Percentiles rank a stretch among this genome's conserved stretches.
Evolutionary conservation across 805 yeast genomes (phyloP).

Genomic region (Lipomyces yamanashiensis): DNA sequence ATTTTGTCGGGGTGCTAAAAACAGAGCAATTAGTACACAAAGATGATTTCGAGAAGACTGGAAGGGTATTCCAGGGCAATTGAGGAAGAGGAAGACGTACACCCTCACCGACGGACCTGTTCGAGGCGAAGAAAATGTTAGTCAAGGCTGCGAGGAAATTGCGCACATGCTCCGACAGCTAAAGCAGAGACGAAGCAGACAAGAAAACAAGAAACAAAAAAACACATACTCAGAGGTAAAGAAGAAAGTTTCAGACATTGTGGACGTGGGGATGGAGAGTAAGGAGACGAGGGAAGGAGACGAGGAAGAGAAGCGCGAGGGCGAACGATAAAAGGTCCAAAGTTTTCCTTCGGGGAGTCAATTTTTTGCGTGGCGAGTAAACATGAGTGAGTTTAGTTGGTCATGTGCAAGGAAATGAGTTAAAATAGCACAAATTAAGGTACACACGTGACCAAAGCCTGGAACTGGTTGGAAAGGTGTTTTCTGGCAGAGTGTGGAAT

Average conservation of each 20-base stretch:
- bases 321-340: not conserved
- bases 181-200: not conserved
- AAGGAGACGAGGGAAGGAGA: conserved; percentile 4
- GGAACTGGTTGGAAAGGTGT: too few relatives aligned
- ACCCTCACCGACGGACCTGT: conserved; percentile 66
- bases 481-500: too few relatives aligned
- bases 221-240: conserved; percentile 62
- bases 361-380: not conserved
- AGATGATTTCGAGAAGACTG: not conserved
- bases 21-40: not conserved
- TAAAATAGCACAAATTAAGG: not conserved
- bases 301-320: not conserved
- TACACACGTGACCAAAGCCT: not conserved
- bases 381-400: not conserved
- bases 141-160: not conserved
- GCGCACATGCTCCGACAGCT: not conserved
- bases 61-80: not conserved
- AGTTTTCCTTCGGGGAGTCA: not conserved
- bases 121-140: conserved; percentile 6
- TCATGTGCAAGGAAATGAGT: not conserved
- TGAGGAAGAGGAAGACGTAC: conserved; percentile 29
- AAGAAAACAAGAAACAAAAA: not conserved
- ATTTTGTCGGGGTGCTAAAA: conserved; percentile 52
- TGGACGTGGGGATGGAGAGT: conserved; percentile 16
- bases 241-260: conserved; percentile 54